These are phyloP conservation scores for Cnidoscolus chayamansa DNA, from an alignment of 441 rosid species.

Conservation along the genomic window DNA sequence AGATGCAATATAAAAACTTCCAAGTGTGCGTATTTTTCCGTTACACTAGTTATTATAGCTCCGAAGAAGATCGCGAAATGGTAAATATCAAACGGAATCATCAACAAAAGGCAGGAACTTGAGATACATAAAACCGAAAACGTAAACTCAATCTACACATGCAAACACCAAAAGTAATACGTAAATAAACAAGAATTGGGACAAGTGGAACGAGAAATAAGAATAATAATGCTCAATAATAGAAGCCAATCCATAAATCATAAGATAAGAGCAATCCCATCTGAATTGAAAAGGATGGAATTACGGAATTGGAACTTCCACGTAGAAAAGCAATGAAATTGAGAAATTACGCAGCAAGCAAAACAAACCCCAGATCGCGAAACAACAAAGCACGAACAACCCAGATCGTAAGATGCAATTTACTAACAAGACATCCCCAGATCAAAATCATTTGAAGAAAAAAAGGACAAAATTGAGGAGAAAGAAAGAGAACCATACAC, in stretches of 20 bases:
- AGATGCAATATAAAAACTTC: background rate
- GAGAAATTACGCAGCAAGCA: constrained; percentile 5
- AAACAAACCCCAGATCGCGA: constrained; percentile 28
- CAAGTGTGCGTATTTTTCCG: background rate
- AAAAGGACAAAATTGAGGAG: background rate
- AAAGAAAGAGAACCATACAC: constrained; percentile 38
- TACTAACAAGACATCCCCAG: constrained; percentile 16
- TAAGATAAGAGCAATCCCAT: constrained; percentile 5
- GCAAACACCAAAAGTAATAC: constrained; percentile 6
- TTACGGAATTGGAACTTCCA: background rate
- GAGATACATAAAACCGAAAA: background rate
- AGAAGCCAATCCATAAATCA: constrained; percentile 1
- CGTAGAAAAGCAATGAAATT: constrained; percentile 5
- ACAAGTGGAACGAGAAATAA: background rate
- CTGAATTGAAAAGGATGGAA: background rate
- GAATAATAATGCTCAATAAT: background rate
- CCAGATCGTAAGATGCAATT: background rate
- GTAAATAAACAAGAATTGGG: constrained; percentile 6
- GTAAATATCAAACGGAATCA: background rate
- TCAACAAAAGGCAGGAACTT: background rate
- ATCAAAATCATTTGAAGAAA: constrained; percentile 13
- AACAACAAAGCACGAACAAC: constrained; percentile 10
- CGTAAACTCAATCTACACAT: constrained; percentile 1
- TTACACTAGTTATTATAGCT: background rate
- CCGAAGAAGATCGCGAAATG: background rate